Base-by-base conservation (phyloP, 768 basidiomycete genomes). In the Mrakia gelida region DNA sequence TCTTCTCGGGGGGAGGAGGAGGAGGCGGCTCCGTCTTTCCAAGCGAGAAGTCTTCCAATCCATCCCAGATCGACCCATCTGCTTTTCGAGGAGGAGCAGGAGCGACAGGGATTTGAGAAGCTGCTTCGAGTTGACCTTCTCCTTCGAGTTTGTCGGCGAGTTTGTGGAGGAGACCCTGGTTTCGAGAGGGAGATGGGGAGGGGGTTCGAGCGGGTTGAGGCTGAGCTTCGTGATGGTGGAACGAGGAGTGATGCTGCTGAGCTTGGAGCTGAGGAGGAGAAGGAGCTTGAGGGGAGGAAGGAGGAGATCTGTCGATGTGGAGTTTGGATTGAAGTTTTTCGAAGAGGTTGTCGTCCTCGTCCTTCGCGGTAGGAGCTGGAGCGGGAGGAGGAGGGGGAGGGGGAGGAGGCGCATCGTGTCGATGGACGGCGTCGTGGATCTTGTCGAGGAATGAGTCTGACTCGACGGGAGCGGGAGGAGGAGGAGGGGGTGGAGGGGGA, bases 91-190 rank as follows among this genome's bases (percentile, higher is more conserved):
- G n/a, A 38, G 63, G 63, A 65, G 63, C 63, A 65, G 63, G 63
- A 21, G 63, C 63, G 34, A 65, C 63, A 18, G 63, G 63, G 30
- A 65, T 34, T 10, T 32, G 30, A 7, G 63, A n/a, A 21, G 63
- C 63, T 6, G n/a, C 63, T 30, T 65, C 63, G 65, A 23, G 30
- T 10, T 26, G 32, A 30, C 34, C 32, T 34, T 67, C 34, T 21
- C 65, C 65, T 38, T 70, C 41, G 26, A 70, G 67, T 16, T 65
- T 34, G 63, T 65, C 63, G 32, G 63, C 63, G 63, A 65, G 63
- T 18, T 38, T 32, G 63, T 65, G 63, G 30, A 65, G 63, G 63
- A 65, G 21, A 30, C 63, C 63, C 23, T 32, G 34, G 5, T 7
- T 1, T n/a, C n/a, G 21, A 3, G n/a, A 32, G 30, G 28, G 21